phyloP scores from a whole-genome alignment of 495 filamentous ascomycete species.

The Penicillium robsamsonii region DNA sequence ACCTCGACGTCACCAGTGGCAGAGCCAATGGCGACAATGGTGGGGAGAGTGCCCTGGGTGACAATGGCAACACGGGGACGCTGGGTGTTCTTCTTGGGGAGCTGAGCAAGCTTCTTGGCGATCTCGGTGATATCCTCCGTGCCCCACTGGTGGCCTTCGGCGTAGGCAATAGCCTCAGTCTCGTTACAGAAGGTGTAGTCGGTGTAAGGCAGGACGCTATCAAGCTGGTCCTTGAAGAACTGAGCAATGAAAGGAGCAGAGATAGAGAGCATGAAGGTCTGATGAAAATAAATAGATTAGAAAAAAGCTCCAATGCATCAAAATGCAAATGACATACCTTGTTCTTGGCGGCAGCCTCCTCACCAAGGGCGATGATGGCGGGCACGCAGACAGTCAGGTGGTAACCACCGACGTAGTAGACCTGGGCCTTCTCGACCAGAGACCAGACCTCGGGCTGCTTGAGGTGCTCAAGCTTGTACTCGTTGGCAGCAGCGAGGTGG shows the following conservation, averaged over 20 bases:
- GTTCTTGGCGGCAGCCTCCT: constrained; percentile 83
- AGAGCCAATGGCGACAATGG: constrained; percentile 69
- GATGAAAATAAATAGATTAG: constrained; percentile 8
- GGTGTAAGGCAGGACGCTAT: constrained; percentile 81
- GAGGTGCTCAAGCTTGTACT: constrained; percentile 92
- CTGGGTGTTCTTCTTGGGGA: constrained; percentile 86
- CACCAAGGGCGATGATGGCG: constrained; percentile 80
- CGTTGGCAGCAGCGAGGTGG: constrained; percentile 92
- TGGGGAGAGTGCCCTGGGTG: constrained; percentile 90
- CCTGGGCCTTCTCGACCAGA: constrained; percentile 79
- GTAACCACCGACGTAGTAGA: constrained; percentile 92
- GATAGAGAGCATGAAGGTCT: constrained; percentile 82
- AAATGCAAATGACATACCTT: constrained; percentile 52
- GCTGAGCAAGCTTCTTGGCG: constrained; percentile 75
- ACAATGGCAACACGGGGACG: constrained; percentile 80
- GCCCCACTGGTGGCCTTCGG: constrained; percentile 68
- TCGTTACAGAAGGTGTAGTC: constrained; percentile 98
- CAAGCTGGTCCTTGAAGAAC: constrained; percentile 96
- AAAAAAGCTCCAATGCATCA: neutral
- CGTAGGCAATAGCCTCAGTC: constrained; percentile 84
- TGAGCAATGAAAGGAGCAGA: constrained; percentile 93
- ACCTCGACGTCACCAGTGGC: constrained; percentile 61
- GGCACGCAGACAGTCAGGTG: constrained; percentile 86
- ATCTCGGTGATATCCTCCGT: constrained; percentile 83
- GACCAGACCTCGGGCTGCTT: constrained; percentile 88